A percentile compares a stretch with the other conserved stretches of the same genome.
These are phyloP conservation scores for Boeremia lycopersici DNA, from an alignment of 2,329 filamentous ascomycete genomes.

Conservation along the genomic window DNA sequence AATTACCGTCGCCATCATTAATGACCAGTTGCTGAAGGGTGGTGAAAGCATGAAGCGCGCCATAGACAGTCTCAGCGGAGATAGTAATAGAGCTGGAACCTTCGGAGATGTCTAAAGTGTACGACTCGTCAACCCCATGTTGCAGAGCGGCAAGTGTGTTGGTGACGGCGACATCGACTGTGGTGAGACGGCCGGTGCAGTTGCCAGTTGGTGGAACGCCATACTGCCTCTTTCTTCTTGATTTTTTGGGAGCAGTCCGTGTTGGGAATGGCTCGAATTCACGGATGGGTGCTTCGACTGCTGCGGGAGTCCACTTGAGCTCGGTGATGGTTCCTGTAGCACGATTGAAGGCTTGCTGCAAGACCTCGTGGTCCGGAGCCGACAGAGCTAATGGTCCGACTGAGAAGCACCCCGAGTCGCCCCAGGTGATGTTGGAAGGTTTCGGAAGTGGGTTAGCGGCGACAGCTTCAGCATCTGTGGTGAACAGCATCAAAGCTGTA, in stretches of 20 bases:
- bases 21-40: constrained; percentile 64
- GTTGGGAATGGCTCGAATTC: constrained; percentile 60
- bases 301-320: constrained; percentile 61
- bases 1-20: constrained; percentile 50
- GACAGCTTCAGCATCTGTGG: constrained; percentile 51
- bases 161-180: constrained; percentile 54
- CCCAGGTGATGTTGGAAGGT: constrained; percentile 60
- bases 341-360: constrained; percentile 58
- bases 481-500: constrained; percentile 44
- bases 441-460: constrained; percentile 61
- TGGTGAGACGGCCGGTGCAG: constrained; percentile 44
- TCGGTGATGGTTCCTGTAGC: constrained; percentile 55
- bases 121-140: constrained; percentile 64
- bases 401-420: constrained; percentile 55
- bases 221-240: constrained; percentile 33
- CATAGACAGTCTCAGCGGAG: constrained; percentile 59
- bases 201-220: constrained; percentile 23
- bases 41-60: constrained; percentile 62
- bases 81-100: constrained; percentile 53
- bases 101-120: constrained; percentile 54
- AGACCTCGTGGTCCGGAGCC: constrained; percentile 41
- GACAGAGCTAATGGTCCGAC: constrained; percentile 51
- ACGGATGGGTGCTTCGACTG: constrained; percentile 58
- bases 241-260: constrained; percentile 28
- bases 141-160: constrained; percentile 57